Base-by-base conservation (phyloP, 1,284 basidiomycete species). In the Austropuccinia psidii region DNA sequence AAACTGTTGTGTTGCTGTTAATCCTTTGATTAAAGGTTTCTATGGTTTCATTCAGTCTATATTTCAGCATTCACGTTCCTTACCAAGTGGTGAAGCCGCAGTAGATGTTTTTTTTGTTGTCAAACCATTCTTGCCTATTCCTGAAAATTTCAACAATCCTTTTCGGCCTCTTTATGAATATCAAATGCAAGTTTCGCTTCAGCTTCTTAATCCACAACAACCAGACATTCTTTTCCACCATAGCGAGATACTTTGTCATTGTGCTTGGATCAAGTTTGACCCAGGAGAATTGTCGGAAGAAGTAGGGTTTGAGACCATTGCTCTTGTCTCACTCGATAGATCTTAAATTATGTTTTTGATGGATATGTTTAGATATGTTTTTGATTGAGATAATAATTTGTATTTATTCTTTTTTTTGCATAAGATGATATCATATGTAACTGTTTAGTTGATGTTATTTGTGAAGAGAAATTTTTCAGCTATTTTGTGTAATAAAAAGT, bases 201-300 rank as follows among this genome's bases (percentile, higher is more conserved):
- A 17, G 35, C 35, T 43, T 17, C 29, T 24, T 13, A 6, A 1
- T 2, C 5, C 60, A 41, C 8, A 39, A 5, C 4, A 31, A 41
- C 1, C 9, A 6, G 21, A 4, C 1, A 43, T 54, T 21, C 15
- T 55, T 54, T 5, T 49, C 49, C 65, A 55, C 15, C 17, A 41
- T 7, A 41, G 24, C 43, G 49, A 67, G 9, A 54, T 67, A 17
- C 19, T 41, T 39, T 54, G n/a, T 41, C 49, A 67, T 24, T 67
- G 65, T 41, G 49, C 50, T 29, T 67, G 65, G 65, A 41, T 67
- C 17, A 35, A 54, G 19, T 39, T 39, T n/a, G 19, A 43, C 9
- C 21, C 47, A 5, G 15, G 35, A n/a, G 65, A 67, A 31, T 11
- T 55, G 31, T 67, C 31, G 3, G 21, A 15, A 3, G 11, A 9